Base-by-base conservation (phyloP, 2,329 filamentous ascomycete species). In the Stagonosporopsis chrysanthemi region DNA sequence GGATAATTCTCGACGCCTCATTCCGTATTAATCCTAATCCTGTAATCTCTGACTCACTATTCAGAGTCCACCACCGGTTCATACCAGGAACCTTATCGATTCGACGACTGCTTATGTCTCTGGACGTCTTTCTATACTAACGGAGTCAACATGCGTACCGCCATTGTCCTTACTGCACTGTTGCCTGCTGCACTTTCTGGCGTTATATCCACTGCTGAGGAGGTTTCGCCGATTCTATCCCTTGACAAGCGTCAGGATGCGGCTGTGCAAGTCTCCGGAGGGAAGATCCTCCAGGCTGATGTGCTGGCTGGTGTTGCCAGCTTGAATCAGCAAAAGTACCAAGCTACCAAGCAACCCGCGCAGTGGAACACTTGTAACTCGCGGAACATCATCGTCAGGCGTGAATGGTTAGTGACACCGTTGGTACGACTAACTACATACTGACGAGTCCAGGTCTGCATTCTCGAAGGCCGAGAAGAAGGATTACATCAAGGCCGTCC, bases 351-450 rank as follows among this genome's bases (percentile, higher is more conserved):
- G 33, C 52, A 69, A 52, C 23, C 45, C 9, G 44, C 49, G 6
- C 70, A 66, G 42, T 67, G 64, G 58, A 64, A 65, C 35, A 71
- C 63, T 26, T 80, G 78, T 56, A 79, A 71, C 12, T 59, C 78
- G 4, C 49, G 67, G 11, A 81, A 78, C 56, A 74, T 75, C 11
- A 66, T 68, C 15, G 65, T 80, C 5, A 71, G 80, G 39, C 71
- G 72, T 49, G 80, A 82, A 70, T 82, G 81, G 81, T 79, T 49
- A 39, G 81, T 78, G 51, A 24, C 1, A 11, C 11, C 17, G 3
- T 19, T 23, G 33, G 6, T 4, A 40, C 38, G 24, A 12, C 40
- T 14, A 14, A 11, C 7, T 28, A 12, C 14, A 24, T 22, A 28
- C 56, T 67, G 23, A 69, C 42, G 22, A 28, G 26, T 2, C 7